Conservation (phyloP, 352 stramenopile genomes). For the Phytophthora chlamydospora region DNA sequence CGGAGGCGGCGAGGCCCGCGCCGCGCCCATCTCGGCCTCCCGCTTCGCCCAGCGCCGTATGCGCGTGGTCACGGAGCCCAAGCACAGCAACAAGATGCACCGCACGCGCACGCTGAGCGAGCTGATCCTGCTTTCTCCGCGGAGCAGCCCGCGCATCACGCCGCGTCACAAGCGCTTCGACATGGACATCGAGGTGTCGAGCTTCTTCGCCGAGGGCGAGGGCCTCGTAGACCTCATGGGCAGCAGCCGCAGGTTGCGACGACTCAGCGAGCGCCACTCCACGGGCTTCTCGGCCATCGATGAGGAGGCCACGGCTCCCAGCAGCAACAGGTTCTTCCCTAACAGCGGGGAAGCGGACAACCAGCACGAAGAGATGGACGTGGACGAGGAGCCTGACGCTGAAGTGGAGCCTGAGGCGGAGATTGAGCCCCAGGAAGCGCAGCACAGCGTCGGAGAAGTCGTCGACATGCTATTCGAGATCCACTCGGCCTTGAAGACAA, state of each 20-base stretch:
- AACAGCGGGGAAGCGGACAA: slow-evolving; percentile 15
- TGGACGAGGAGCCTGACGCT: slow-evolving; percentile 35
- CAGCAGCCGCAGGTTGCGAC: slow-evolving; percentile 20
- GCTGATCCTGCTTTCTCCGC: slow-evolving; percentile 76
- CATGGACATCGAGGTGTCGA: slow-evolving; percentile 87
- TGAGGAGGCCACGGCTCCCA: slow-evolving; percentile 14
- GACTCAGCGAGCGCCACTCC: slow-evolving; percentile 40
- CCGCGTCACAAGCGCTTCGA: slow-evolving; percentile 74
- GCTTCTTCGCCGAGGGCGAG: slow-evolving; percentile 73
- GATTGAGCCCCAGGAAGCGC: slow-evolving; percentile 20
- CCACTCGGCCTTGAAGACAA: slow-evolving; percentile 80
- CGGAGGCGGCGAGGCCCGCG: slow-evolving; percentile 17
- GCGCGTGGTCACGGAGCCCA: slow-evolving; percentile 84
- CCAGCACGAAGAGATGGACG: slow-evolving; percentile 38
- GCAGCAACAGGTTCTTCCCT: slow-evolving; percentile 25
- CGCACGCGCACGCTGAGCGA: slow-evolving; percentile 78
- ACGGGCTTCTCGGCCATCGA: slow-evolving; percentile 32
- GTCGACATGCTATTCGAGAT: slow-evolving; percentile 89
- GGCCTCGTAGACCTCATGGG: slow-evolving; percentile 69
- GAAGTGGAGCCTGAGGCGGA: slow-evolving; percentile 37
- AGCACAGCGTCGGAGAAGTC: slow-evolving; percentile 65
- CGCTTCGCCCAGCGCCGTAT: slow-evolving; percentile 69
- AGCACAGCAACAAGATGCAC: slow-evolving; percentile 88
- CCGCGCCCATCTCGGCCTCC: slow-evolving; percentile 27
- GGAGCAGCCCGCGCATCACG: slow-evolving; percentile 60